These are phyloP conservation scores for Diutina sp. DNA, from an alignment of 1,139 yeast species.

Conservation along the genomic window DNA sequence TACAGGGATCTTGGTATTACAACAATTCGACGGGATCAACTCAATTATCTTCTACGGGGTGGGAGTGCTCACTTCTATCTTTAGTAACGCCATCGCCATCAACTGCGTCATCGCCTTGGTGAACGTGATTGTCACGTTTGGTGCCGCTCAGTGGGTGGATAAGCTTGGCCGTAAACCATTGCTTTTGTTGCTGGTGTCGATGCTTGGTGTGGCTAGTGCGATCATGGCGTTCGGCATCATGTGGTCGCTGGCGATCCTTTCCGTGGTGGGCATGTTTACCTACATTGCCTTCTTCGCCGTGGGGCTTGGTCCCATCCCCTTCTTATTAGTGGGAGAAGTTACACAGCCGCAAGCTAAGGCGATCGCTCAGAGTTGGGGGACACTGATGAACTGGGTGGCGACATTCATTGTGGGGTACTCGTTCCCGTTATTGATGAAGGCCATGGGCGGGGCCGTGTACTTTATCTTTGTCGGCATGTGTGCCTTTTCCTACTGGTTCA, in stretches of 20 bases:
- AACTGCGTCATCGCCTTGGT: slow-evolving; percentile 65
- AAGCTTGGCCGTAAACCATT: slow-evolving; percentile 60
- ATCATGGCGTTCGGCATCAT: slow-evolving; percentile 58
- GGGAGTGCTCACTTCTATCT: slow-evolving; percentile 52
- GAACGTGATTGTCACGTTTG: slow-evolving; percentile 60
- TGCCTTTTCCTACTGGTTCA: slow-evolving; percentile 32
- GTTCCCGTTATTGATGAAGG: slow-evolving; percentile 60
- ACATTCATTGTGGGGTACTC: slow-evolving; percentile 71
- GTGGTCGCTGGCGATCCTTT: slow-evolving; percentile 30
- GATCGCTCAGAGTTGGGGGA: slow-evolving; percentile 86
- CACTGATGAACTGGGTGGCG: slow-evolving; percentile 82
- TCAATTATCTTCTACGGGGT: slow-evolving; percentile 90
- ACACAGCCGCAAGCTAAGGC: slow-evolving; percentile 73
- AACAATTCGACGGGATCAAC: slow-evolving; percentile 88
- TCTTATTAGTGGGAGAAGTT: slow-evolving; percentile 77
- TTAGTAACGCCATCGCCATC: slow-evolving; percentile 50
- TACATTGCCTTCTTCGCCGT: slow-evolving; percentile 80
- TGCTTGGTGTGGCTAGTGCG: slow-evolving; percentile 51
- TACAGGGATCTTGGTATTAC: slow-evolving; percentile 68
- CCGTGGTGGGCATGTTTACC: slow-evolving; percentile 54
- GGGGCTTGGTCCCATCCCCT: slow-evolving; percentile 94
- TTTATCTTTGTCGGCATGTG: slow-evolving; percentile 55
- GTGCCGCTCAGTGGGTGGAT: slow-evolving; percentile 65
- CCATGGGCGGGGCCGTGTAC: slow-evolving; percentile 73
- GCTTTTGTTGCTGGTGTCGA: slow-evolving; percentile 45